Evolutionary conservation across 192 early-diverging fungal genomes (phyloP), one percentile per base, ranked within the genome.

Genomic region (Ambispora gerdemannii): DNA sequence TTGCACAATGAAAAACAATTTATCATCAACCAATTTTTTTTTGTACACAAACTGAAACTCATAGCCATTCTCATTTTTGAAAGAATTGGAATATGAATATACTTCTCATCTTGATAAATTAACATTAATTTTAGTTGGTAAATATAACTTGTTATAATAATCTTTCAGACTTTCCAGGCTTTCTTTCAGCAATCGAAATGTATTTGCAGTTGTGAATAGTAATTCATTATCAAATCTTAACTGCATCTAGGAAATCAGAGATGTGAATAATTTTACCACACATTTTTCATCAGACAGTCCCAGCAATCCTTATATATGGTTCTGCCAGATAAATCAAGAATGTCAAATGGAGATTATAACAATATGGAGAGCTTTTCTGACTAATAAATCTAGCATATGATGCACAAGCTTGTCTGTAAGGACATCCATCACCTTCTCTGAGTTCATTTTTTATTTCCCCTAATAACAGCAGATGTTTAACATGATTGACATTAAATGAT

Each of bases 361-460:
- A 52, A 31, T 60, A 24, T 60, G 58, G 58, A 60, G 27, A 17
- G 7, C 0, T 60, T 34, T 60, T 28, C 58, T 28, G 32, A 61
- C 59, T 35, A 61, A 61, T 61, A 34, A 34, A 35, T 61, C 20
- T 61, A 35, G 59, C 59, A 61, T 60, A 60, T 61, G 59, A 61
- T 30, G 3, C 59, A 61, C 59, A 61, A 61, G 30, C 59, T 0
- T 61, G 34, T 31, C 28, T 61, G 33, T 61, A 61, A 1, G 59
- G 59, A 60, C 58, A 60, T 60, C 28, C 58, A 60, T 0, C 10
- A 7, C 59, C 59, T 34, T 61, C 59, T 34, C 30, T 17, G 0
- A 61, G 28, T 61, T 61, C 59, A 61, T 61, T 61, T 61, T 61
- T 60, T 35, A 61, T 61, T 61, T 61, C 30, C 20, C 59, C 59